Percentiles rank a stretch among this genome's conserved stretches.
These are phyloP conservation scores for Vigna nakashimae DNA, from an alignment of 306 rosid genomes.

Conservation along the genomic window DNA sequence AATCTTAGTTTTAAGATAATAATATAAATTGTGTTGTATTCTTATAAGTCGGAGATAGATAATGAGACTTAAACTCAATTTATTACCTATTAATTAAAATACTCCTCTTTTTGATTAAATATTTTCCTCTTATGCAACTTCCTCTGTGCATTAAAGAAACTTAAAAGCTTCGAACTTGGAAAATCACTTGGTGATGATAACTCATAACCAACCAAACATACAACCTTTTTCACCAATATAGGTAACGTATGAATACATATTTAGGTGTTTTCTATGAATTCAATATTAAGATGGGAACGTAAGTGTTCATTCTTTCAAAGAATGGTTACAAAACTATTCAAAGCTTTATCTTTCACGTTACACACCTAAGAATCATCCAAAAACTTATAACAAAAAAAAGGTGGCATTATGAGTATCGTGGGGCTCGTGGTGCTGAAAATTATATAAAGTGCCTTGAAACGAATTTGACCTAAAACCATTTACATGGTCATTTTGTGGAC, in stretches of 20 bases:
- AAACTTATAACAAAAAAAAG: too few species aligned
- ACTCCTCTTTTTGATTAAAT: too few species aligned
- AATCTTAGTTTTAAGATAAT: too few species aligned
- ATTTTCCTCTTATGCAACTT: too few species aligned
- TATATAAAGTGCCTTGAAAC: background rate
- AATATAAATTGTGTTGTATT: too few species aligned
- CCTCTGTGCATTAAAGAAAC: background rate
- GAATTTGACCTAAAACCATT: background rate
- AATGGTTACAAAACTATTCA: background rate
- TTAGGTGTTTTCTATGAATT: background rate
- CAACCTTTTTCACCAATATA: background rate
- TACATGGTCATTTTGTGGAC: background rate
- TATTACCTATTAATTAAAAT: too few species aligned
- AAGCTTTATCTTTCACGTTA: background rate
- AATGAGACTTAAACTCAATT: too few species aligned
- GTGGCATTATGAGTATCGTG: background rate
- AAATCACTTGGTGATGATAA: background rate
- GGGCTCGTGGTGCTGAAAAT: background rate
- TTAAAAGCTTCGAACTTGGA: background rate
- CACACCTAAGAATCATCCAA: background rate
- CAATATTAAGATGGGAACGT: background rate
- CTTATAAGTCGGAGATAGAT: too few species aligned
- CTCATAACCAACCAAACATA: background rate
- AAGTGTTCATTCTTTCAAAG: background rate
- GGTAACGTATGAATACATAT: background rate